These are phyloP conservation scores for Sporobolomyces pararoseus DNA, from an alignment of 768 basidiomycete species.

Conservation along the genomic window DNA sequence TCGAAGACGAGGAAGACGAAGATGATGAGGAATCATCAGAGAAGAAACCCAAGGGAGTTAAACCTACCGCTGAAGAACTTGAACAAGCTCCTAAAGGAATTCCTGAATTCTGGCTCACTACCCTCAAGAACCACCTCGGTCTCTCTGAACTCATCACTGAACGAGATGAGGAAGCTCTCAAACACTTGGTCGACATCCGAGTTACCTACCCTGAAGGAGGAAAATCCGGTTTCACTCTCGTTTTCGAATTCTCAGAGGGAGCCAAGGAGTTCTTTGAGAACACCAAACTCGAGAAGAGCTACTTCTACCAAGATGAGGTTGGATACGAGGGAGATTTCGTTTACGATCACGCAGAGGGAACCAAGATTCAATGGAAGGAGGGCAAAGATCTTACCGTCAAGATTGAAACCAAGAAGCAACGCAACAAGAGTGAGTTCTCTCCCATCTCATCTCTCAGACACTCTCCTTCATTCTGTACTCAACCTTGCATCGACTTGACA, in stretches of 20 bases:
- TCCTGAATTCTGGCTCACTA: conserved; percentile 97
- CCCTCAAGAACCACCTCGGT: conserved; percentile 82
- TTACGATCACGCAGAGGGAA: conserved; percentile 88
- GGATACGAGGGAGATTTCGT: conserved; percentile 91
- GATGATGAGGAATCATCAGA: conserved; percentile 46
- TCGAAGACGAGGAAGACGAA: conserved; percentile 36
- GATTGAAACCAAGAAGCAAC: conserved; percentile 97
- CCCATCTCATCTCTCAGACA: background rate
- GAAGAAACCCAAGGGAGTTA: conserved; percentile 37
- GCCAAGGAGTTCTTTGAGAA: conserved; percentile 87
- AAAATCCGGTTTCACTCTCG: conserved; percentile 86
- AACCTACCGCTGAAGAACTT: conserved; percentile 47
- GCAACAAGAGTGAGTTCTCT: conserved; percentile 81
- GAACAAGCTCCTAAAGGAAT: conserved; percentile 57
- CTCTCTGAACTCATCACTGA: conserved; percentile 87
- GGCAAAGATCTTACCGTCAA: conserved; percentile 96
- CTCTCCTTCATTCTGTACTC: background rate
- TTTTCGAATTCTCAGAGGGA: conserved; percentile 65
- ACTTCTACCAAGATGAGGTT: conserved; percentile 61
- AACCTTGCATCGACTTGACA: conserved; percentile 25
- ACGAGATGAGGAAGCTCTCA: conserved; percentile 81
- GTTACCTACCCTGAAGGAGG: conserved; percentile 68
- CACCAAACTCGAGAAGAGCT: conserved; percentile 79
- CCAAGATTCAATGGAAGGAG: conserved; percentile 93
- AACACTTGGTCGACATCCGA: conserved; percentile 71